Percentiles rank a stretch among this genome's conserved stretches.
Conservation (phyloP, 192 early-diverging fungal genomes). For the Phlyctochytrium bullatum region DNA sequence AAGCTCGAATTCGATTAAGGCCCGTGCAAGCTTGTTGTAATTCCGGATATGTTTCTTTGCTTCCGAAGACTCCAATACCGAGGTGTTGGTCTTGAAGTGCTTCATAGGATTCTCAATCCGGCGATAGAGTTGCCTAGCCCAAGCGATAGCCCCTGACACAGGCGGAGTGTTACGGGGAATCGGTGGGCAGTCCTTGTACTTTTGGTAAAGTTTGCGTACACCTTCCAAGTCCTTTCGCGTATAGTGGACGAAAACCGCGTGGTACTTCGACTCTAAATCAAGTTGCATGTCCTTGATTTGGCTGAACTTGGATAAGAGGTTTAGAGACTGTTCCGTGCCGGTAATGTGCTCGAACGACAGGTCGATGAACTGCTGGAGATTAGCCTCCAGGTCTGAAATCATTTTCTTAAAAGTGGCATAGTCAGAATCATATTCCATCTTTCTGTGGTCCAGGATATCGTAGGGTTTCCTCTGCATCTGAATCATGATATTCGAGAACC, state of each 20-base stretch:
- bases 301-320: conserved; percentile 53
- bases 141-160: conserved; percentile 59
- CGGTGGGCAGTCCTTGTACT: conserved; percentile 57
- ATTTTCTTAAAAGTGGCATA: conserved; percentile 66
- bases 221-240: conserved; percentile 59
- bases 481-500: conserved; percentile 62
- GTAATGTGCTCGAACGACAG: conserved; percentile 59
- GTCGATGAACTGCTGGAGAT: conserved; percentile 64
- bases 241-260: conserved; percentile 62
- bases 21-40: conserved; percentile 66
- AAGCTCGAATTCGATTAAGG: conserved; percentile 62
- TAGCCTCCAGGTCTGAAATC: conserved; percentile 58
- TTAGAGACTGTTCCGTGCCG: conserved; percentile 61
- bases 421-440: conserved; percentile 68
- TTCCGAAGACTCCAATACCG: conserved; percentile 53
- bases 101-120: conserved; percentile 61
- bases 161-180: conserved; percentile 62
- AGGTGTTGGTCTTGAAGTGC: conserved; percentile 52
- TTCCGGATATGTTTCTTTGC: conserved; percentile 65
- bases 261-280: conserved; percentile 67
- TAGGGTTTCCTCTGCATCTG: conserved; percentile 65
- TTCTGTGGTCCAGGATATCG: conserved; percentile 66
- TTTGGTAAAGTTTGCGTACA: conserved; percentile 62
- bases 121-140: conserved; percentile 62
- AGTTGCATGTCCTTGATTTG: conserved; percentile 66